phyloP scores from a whole-genome alignment of 805 yeast species.

The Saturnispora dispora region DNA sequence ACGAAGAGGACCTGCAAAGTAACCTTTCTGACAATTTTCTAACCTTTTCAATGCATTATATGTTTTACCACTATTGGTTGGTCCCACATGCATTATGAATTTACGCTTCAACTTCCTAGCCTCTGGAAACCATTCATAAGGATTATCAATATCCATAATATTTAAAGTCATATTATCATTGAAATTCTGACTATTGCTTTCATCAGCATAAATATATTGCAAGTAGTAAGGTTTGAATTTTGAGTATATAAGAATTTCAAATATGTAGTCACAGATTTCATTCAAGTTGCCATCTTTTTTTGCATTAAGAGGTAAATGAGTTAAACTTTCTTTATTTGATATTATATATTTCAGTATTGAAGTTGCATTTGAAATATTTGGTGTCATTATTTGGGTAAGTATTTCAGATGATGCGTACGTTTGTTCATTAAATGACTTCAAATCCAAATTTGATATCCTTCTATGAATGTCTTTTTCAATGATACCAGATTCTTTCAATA shows the following conservation, averaged over 20 bases:
- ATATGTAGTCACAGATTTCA: constrained; percentile 15
- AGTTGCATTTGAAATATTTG: constrained; percentile 8
- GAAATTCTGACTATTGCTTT: constrained; percentile 26
- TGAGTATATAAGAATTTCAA: constrained; percentile 24
- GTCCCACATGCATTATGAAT: constrained; percentile 91
- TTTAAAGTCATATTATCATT: constrained; percentile 28
- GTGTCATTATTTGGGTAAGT: constrained; percentile 10
- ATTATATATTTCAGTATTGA: not conserved
- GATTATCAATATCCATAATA: constrained; percentile 42
- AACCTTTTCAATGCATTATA: constrained; percentile 68
- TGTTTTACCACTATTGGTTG: constrained; percentile 95
- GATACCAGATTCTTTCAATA: constrained; percentile 3
- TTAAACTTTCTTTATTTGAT: constrained; percentile 3
- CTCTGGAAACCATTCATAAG: constrained; percentile 74
- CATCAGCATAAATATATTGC: constrained; percentile 22
- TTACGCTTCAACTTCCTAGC: constrained; percentile 75
- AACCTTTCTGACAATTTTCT: constrained; percentile 60
- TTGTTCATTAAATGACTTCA: not conserved
- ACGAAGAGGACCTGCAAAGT: constrained; percentile 91
- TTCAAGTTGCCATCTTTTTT: constrained; percentile 1
- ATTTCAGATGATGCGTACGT: not conserved
- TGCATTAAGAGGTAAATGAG: not conserved
- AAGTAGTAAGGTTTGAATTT: constrained; percentile 24
- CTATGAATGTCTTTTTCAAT: constrained; percentile 9
- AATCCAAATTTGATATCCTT: constrained; percentile 1